Base-by-base conservation (phyloP, 306 rosid species). In the Quercus glauca region DNA sequence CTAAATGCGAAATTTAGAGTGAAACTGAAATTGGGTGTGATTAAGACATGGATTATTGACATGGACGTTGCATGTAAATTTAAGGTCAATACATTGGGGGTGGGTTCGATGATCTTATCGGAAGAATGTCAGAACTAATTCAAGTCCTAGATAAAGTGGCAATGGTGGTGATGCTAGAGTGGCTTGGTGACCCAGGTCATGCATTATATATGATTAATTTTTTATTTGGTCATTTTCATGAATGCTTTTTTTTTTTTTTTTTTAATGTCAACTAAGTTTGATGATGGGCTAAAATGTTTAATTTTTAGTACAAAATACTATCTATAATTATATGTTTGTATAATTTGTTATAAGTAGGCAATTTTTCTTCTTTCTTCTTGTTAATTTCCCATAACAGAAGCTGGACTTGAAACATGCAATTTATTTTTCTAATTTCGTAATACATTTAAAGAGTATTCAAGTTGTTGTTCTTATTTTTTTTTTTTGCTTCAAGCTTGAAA, bases 1-100 rank as follows among this genome's bases (percentile, higher is more conserved):
- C 67, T 92, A 79, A 70, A 75, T 26, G 80, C 83, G 82, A 61
- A 74, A 9, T 70, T 88, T 71, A 45, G 71, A 9, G 67, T 87
- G 5, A 86, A 73, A 76, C 18, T 83, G n/a, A 17, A 10, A 0
- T 17, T 64, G 4, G 76, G 68, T 55, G 59, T 79, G 8, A 2
- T 87, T 1, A 20, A 73, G 33, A 26, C 73, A 3, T 87, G 91
- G 94, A 21, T 6, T 14, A 69, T 78, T 76, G 35, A 74, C 7
- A 33, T 77, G 5, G 13, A 79, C 5, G 88, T 90, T 5, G 79
- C 4, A 19, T 92, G 97, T 68, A n/a, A 60, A 0, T 45, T 90
- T 75, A 21, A 71, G 85, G 84, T 86, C 6, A 76, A 5, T 25
- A 33, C 31, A 18, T 75, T 84, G 21, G 59, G 73, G 49, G 57